Conservation (phyloP, 495 filamentous ascomycete species). For the Penicillium verhagenii region DNA sequence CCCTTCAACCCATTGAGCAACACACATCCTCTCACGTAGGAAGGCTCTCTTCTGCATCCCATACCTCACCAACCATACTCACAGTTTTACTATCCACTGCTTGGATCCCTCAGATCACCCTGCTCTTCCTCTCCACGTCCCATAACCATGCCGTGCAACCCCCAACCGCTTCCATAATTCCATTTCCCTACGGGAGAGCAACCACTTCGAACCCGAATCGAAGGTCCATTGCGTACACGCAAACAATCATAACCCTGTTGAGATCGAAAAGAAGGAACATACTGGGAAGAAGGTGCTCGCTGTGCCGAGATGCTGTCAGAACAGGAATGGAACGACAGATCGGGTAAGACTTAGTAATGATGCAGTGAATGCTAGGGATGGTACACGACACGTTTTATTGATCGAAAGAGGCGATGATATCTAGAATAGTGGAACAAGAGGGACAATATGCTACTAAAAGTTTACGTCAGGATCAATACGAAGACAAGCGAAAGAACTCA, state of each 20-base stretch:
- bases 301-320: conserved; percentile 38
- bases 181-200: conserved; percentile 16
- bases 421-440: too few relatives aligned
- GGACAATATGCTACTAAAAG: too few relatives aligned
- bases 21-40: not conserved
- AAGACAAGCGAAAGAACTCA: too few relatives aligned
- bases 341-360: conserved; percentile 26
- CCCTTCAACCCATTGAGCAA: not conserved
- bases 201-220: conserved; percentile 30
- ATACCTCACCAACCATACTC: not conserved
- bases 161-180: conserved; percentile 20
- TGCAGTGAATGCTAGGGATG: not conserved
- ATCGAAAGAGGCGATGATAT: too few relatives aligned
- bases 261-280: conserved; percentile 29
- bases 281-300: conserved; percentile 38
- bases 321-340: conserved; percentile 36
- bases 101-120: not conserved
- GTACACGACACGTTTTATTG: too few relatives aligned
- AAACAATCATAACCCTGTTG: conserved; percentile 26
- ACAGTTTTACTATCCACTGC: not conserved
- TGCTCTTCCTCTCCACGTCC: conserved; percentile 22
- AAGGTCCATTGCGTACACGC: conserved; percentile 29
- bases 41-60: not conserved
- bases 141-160: conserved; percentile 16
- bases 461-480: too few relatives aligned